Evolutionary conservation across 139 green algal genomes (phyloP).

Genomic region (Trebouxia sp.): DNA sequence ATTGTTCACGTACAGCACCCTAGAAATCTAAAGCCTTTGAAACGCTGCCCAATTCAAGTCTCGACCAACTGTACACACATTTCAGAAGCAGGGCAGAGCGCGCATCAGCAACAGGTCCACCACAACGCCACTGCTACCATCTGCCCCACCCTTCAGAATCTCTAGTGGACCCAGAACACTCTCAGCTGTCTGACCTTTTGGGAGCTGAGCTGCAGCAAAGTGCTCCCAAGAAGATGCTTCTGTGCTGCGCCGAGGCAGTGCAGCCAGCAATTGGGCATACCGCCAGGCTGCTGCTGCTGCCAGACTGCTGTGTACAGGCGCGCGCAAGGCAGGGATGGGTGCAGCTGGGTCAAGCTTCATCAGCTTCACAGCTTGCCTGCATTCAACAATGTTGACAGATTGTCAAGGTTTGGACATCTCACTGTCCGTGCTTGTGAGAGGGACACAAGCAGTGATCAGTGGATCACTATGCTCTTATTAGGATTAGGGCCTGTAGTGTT

Average conservation of each 20-base stretch:
- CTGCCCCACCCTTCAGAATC: neutral
- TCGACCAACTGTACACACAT: neutral
- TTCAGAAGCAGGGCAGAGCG: neutral
- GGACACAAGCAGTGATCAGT: too few species aligned
- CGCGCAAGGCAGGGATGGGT: neutral
- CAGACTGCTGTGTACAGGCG: conserved; percentile 55
- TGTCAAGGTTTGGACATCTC: too few species aligned
- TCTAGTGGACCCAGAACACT: neutral
- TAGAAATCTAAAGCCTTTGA: too few species aligned
- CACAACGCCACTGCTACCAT: neutral
- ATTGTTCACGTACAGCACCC: too few species aligned
- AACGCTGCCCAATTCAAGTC: too few species aligned
- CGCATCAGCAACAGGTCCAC: neutral
- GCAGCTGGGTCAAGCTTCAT: conserved; percentile 27
- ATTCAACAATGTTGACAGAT: neutral
- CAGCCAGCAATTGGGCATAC: conserved; percentile 74
- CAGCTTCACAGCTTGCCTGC: conserved; percentile 41
- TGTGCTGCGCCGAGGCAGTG: conserved; percentile 57
- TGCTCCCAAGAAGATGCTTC: conserved; percentile 30
- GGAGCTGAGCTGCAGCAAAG: neutral
- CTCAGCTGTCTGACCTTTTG: neutral
- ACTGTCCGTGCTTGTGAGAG: too few species aligned
- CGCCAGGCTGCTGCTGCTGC: conserved; percentile 68
- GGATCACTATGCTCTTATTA: too few species aligned
- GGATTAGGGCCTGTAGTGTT: too few species aligned